phyloP scores from a whole-genome alignment of 1,139 yeast species.

The Suhomyces bolitotheri region DNA sequence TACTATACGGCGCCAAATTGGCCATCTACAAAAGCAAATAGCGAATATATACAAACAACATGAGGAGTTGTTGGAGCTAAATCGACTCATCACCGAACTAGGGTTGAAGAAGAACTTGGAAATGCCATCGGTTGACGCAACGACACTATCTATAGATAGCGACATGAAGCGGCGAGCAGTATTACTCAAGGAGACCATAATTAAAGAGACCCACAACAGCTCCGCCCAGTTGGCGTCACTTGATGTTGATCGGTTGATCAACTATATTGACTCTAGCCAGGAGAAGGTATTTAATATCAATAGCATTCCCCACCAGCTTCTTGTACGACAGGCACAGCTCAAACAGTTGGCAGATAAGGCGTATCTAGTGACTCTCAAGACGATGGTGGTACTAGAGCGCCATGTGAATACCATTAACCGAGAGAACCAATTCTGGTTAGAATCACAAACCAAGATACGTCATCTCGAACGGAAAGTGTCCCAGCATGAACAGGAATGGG shows the following conservation, averaged over 20 bases:
- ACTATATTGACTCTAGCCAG: conserved; percentile 21
- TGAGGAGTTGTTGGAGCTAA: conserved; percentile 24
- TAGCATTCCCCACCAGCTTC: conserved; percentile 11
- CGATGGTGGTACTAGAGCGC: conserved; percentile 31
- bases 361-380: conserved; percentile 29
- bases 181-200: conserved; percentile 22
- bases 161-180: conserved; percentile 24
- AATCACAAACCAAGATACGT: conserved; percentile 18
- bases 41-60: conserved; percentile 20
- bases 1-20: conserved; percentile 16
- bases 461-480: conserved; percentile 10
- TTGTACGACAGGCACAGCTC: conserved; percentile 15
- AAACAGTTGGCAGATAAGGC: conserved; percentile 20
- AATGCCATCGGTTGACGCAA: not conserved
- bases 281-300: conserved; percentile 22
- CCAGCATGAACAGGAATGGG: not conserved
- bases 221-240: conserved; percentile 25
- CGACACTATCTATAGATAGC: not conserved
- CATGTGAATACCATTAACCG: conserved; percentile 22
- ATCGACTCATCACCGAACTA: conserved; percentile 23
- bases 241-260: conserved; percentile 24
- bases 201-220: conserved; percentile 23
- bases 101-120: conserved; percentile 3
- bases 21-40: conserved; percentile 19
- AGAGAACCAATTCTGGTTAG: conserved; percentile 32